Conservation (phyloP, 2,329 filamentous ascomycete genomes). For the Alternaria gaisen region DNA sequence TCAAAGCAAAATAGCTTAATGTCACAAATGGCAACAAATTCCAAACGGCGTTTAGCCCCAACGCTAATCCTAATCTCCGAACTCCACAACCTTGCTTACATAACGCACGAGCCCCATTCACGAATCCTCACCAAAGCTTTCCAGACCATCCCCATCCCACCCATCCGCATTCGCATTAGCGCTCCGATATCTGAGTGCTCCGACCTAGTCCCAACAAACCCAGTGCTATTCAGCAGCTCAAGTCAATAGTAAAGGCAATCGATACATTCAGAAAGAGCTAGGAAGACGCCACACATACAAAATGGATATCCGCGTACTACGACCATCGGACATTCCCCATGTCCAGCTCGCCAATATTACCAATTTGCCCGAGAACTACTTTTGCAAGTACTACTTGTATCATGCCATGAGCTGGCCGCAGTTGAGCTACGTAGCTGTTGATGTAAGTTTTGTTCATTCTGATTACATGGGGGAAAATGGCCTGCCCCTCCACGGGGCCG, state of each 20-base stretch:
- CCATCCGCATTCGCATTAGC: constrained; percentile 13
- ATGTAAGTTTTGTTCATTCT: constrained; percentile 57
- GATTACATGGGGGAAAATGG: neutral
- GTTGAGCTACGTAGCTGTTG: constrained; percentile 94
- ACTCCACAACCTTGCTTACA: constrained; percentile 17
- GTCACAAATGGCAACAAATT: neutral
- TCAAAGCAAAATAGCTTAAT: neutral
- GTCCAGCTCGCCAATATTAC: constrained; percentile 99
- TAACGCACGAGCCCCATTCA: constrained; percentile 22
- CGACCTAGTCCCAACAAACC: neutral
- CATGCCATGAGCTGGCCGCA: constrained; percentile 98
- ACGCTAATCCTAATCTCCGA: constrained; percentile 18
- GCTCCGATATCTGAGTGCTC: neutral
- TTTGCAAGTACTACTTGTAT: constrained; percentile 99
- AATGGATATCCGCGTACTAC: constrained; percentile 93
- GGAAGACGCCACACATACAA: constrained; percentile 6
- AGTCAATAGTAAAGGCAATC: neutral
- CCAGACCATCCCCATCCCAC: neutral
- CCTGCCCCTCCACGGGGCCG: neutral
- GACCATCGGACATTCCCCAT: constrained; percentile 82
- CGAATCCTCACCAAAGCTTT: constrained; percentile 8
- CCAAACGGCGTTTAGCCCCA: constrained; percentile 1
- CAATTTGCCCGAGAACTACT: constrained; percentile 99
- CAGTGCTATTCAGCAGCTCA: neutral
- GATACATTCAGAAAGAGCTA: neutral